Base-by-base conservation (phyloP, 2,329 filamentous ascomycete species). In the Ilyonectria destructans region DNA sequence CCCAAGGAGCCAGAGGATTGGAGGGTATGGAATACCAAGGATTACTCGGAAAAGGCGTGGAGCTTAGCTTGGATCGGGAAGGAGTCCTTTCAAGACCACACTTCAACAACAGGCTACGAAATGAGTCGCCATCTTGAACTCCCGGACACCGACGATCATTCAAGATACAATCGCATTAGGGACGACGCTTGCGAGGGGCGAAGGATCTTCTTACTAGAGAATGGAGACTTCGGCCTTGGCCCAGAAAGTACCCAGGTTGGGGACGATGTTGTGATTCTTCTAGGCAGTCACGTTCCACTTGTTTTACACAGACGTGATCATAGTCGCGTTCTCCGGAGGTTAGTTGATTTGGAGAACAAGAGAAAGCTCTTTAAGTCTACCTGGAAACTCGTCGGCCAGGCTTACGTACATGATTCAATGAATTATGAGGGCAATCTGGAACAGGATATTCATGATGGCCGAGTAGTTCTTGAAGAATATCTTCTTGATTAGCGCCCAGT, bases 111-210 rank as follows among this genome's bases (percentile, higher is more conserved):
- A 21, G 65, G 65, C 45, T 68, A 68, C 21, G n/a, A 29, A 12
- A 65, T 68, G 65, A 68, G 29, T 21, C 65, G 57, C 3, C 65
- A 68, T 7, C 10, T 7, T 1, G 57, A 68, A 23, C 21, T 15
- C 3, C 19, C 21, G 17, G 45, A 56, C 26, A 15, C 48, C 13
- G 45, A 52, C 3, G 52, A 23, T 9, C 43, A 51, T 29, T 23
- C 23, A n/a, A 7, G 10, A 21, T 68, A 68, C 13, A 57, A 55
- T 43, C 61, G 51, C 6, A 43, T 68, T 1, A 62, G 65, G 6
- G 65, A 68, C 29, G 61, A 68, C 26, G 61, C 65, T 2, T 68
- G 65, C 8, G 65, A 68, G 37, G 51, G 26, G 9, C 65, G 65
- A 15, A 68, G 56, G 19, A 68, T 68, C 1, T 58, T 68, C 3